Evolutionary conservation across 2,329 filamentous ascomycete genomes (phyloP).

Genomic region (Calonectria fujianensis): DNA sequence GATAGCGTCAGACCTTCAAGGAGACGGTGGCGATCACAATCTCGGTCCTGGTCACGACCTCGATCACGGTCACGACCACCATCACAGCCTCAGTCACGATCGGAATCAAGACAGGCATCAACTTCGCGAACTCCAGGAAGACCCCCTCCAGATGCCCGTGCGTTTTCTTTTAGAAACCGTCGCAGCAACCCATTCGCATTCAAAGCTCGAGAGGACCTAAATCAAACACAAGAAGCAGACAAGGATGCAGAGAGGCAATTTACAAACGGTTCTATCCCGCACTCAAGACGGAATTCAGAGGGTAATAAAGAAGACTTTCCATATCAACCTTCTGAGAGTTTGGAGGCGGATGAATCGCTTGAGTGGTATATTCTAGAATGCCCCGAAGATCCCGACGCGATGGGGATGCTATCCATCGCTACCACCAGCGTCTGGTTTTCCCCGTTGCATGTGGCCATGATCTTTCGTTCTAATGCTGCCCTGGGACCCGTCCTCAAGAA

Average conservation of each 20-base stretch:
- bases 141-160: not conserved
- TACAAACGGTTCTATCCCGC: not conserved
- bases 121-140: not conserved
- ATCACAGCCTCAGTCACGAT: not conserved
- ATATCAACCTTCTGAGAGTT: not conserved
- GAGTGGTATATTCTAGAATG: not conserved
- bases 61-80: no score
- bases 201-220: not conserved
- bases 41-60: not conserved
- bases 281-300: not conserved
- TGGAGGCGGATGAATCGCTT: not conserved
- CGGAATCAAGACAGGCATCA: not conserved
- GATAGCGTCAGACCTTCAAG: not conserved
- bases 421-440: not conserved
- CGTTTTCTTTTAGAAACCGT: not conserved
- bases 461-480: not conserved
- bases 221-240: not conserved
- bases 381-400: not conserved
- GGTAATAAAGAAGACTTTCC: not conserved
- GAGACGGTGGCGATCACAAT: not conserved
- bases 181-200: not conserved
- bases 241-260: not conserved
- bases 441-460: not conserved
- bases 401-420: not conserved
- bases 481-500: not conserved